Base-by-base conservation (phyloP, 352 stramenopile species). In the Globisporangium parvum region DNA sequence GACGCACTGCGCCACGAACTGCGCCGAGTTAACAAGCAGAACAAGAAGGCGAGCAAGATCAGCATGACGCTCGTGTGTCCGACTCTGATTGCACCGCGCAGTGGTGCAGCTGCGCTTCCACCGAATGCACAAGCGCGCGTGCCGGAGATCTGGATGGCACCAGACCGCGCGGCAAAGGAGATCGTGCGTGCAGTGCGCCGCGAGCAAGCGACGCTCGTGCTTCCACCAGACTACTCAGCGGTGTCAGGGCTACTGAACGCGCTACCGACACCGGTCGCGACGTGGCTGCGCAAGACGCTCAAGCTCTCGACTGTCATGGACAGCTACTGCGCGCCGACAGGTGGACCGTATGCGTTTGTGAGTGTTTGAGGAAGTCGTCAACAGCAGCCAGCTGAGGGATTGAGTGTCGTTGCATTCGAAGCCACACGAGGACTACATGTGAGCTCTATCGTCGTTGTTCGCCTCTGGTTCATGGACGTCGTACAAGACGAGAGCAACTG, bases 1-100 rank as follows among this genome's bases (percentile, higher is more conserved):
- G 71, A 81, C 31, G 53, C 69, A 8, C 55, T 82, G 26, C 55
- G 63, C n/a, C 53, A 73, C 20, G 71, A 82, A 48, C 37, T 82
- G 42, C 62, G 60, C 11, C 21, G 52, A 5, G 20, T 49, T 8
- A 40, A 28, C 33, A 58, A 58, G 28, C 41, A 24, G 6, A 31
- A 51, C 18, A 61, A 61, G 39, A 61, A 55, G 28, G 1, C 62
- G 14, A 44, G 31, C n/a, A 60, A 39, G 4, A 60, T 55, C 28
- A 23, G 28, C n/a, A 50, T 65, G 58, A 55, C 41, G 24, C 47
- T 64, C 12, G 60, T 66, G 37, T 57, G 58, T 23, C 58, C 58
- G 11, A 59, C 58, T 20, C 47, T 65, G 23, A 42, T 60, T 20
- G 33, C 35, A 6, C n/a, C 51, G 18, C 41, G 46, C 2, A 26